phyloP scores from a whole-genome alignment of 2,329 filamentous ascomycete species.

The Teratosphaeria viscida region DNA sequence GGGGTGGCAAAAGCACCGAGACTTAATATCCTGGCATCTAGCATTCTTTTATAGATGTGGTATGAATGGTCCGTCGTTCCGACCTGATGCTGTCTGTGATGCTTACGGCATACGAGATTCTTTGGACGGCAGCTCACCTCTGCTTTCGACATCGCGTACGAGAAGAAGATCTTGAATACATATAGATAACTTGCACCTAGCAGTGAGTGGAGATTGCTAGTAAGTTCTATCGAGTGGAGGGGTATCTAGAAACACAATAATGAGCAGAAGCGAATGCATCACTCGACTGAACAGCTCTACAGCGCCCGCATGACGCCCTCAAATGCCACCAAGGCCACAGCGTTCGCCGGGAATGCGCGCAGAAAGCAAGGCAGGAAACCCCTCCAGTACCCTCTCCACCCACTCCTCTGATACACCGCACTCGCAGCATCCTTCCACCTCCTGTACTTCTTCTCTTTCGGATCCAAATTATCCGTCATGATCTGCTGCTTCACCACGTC shows the following conservation, averaged over 20 bases:
- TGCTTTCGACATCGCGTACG: too few relatives aligned
- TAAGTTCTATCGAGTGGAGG: not conserved
- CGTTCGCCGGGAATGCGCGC: constrained; percentile 90
- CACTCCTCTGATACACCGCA: constrained; percentile 65
- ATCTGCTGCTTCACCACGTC: constrained; percentile 86
- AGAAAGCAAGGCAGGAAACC: constrained; percentile 91
- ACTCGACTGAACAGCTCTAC: not conserved
- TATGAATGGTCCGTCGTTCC: too few relatives aligned
- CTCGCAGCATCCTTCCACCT: constrained; percentile 71
- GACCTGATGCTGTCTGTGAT: too few relatives aligned
- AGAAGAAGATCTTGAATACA: too few relatives aligned
- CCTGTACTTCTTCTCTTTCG: constrained; percentile 56
- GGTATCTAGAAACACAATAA: not conserved
- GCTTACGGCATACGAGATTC: too few relatives aligned
- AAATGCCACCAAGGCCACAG: constrained; percentile 84
- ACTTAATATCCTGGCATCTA: not conserved
- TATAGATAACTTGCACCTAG: too few relatives aligned
- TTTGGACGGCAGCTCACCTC: too few relatives aligned
- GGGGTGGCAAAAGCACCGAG: not conserved
- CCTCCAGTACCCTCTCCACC: constrained; percentile 74
- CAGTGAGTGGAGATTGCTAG: too few relatives aligned
- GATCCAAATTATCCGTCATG: constrained; percentile 87
- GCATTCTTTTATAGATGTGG: not conserved
- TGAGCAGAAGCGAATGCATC: not conserved
- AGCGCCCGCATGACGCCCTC: constrained; percentile 53